Conservation (phyloP, 208 protist genomes). For the Leptomonas seymouri region DNA sequence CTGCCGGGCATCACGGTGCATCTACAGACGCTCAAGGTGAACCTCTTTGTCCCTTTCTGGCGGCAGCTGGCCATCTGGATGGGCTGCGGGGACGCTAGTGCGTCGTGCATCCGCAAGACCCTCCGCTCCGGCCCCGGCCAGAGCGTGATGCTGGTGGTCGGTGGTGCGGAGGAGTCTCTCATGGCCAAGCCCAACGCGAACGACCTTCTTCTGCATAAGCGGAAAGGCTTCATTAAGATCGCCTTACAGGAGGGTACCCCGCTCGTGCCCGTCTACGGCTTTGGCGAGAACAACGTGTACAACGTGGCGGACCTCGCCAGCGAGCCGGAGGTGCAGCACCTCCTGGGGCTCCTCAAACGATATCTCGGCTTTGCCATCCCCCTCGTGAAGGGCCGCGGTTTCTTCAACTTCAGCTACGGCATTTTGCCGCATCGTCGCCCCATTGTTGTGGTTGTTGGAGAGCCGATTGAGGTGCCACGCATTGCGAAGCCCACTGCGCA, state of each 20-base stretch:
- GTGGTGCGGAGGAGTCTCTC: slow-evolving; percentile 80
- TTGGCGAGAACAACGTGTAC: slow-evolving; percentile 91
- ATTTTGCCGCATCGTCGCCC: slow-evolving; percentile 72
- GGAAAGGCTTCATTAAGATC: slow-evolving; percentile 89
- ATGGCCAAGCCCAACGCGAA: slow-evolving; percentile 72
- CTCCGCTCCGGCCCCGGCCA: slow-evolving; percentile 75
- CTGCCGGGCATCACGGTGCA: slow-evolving; percentile 76
- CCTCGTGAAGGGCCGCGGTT: slow-evolving; percentile 74
- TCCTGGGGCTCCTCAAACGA: slow-evolving; percentile 40
- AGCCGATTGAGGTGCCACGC: slow-evolving; percentile 68
- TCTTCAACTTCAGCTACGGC: slow-evolving; percentile 78
- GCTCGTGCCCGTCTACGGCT: slow-evolving; percentile 86
- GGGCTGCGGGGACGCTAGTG: slow-evolving; percentile 85
- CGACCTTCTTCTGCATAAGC: slow-evolving; percentile 67
- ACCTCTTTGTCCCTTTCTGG: slow-evolving; percentile 91
- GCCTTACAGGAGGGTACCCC: slow-evolving; percentile 76
- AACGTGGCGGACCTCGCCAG: slow-evolving; percentile 38
- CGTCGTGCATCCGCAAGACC: slow-evolving; percentile 63
- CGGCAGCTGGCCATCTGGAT: slow-evolving; percentile 62
- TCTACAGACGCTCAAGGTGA: slow-evolving; percentile 83
- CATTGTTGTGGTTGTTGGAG: slow-evolving; percentile 84
- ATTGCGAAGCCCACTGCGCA: slow-evolving; percentile 63
- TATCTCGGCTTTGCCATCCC: slow-evolving; percentile 69
- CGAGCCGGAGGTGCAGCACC: slow-evolving; percentile 33
- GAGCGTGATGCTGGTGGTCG: slow-evolving; percentile 84